Evolutionary conservation across 768 basidiomycete genomes (phyloP).

Genomic region (Xerocomellus dryophilus): DNA sequence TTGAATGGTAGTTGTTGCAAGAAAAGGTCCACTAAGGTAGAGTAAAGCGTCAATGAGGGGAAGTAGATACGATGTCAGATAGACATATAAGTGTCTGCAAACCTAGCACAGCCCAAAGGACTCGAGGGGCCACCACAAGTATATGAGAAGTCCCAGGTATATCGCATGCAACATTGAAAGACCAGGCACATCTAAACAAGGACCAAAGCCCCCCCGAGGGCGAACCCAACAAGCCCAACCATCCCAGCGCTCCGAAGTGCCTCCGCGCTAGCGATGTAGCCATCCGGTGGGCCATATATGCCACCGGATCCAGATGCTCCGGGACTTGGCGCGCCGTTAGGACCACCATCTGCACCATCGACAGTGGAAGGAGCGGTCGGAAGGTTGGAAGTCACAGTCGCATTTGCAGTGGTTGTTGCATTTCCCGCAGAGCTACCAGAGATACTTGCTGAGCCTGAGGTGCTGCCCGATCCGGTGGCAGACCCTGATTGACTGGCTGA

Average conservation of each 20-base stretch:
- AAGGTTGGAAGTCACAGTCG: constrained; percentile 1
- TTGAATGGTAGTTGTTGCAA: constrained; percentile 15
- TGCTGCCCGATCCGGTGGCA: constrained; percentile 22
- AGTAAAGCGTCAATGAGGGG: constrained; percentile 28
- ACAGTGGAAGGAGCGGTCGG: constrained; percentile 60
- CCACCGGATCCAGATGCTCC: constrained; percentile 46
- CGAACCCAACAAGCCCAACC: constrained; percentile 43
- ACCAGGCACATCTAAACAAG: constrained; percentile 33
- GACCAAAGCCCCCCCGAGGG: constrained; percentile 48
- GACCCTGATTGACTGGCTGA: constrained; percentile 23
- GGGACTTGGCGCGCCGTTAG: constrained; percentile 53
- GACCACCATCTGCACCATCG: constrained; percentile 45
- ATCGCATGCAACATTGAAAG: constrained; percentile 6
- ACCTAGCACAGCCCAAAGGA: constrained; percentile 19
- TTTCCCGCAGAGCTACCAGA: constrained; percentile 25
- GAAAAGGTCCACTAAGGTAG: constrained; percentile 23
- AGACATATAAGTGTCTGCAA: constrained; percentile 21
- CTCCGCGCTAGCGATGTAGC: constrained; percentile 57
- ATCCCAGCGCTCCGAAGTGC: constrained; percentile 46
- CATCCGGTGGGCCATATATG: constrained; percentile 64
- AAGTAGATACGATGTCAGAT: constrained; percentile 18
- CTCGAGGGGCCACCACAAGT: constrained; percentile 8
- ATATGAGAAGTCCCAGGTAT: constrained; percentile 12
- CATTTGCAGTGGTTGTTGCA: constrained; percentile 28
- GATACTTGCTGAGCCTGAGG: constrained; percentile 19